Evolutionary conservation across 176 grass and related monocot genomes (phyloP).

Genomic region (Triticum urartu): DNA sequence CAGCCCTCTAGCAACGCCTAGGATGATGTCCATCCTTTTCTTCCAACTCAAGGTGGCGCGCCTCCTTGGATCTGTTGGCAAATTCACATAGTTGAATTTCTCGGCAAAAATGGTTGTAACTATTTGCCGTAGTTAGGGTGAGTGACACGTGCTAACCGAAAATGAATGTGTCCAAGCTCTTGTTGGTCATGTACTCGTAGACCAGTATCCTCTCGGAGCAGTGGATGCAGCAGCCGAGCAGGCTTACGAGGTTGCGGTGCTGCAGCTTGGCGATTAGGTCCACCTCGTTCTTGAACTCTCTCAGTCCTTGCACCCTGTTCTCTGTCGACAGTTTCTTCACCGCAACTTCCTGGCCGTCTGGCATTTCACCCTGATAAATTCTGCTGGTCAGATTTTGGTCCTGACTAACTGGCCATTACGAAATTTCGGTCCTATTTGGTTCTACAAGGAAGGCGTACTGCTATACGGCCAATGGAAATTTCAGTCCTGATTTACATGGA

Average conservation of each 20-base stretch:
- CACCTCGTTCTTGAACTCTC: constrained; percentile 53
- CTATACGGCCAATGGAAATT: not conserved
- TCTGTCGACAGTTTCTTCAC: no score
- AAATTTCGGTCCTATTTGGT: not conserved
- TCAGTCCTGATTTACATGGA: not conserved
- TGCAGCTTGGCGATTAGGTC: constrained; percentile 92
- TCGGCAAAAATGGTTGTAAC: not conserved
- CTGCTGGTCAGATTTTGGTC: not conserved
- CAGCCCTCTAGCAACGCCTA: constrained; percentile 44
- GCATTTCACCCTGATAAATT: not conserved
- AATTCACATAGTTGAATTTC: not conserved
- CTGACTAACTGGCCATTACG: no score
- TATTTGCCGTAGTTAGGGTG: not conserved
- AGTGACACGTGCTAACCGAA: constrained; percentile 20
- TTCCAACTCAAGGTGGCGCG: constrained; percentile 35
- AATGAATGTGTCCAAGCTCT: no score
- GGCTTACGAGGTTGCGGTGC: constrained; percentile 61
- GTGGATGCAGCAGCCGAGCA: no score
- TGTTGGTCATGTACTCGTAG: no score
- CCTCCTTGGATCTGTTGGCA: constrained; percentile 35
- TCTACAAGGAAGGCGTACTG: not conserved
- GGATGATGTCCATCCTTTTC: constrained; percentile 53
- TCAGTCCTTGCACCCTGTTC: no score
- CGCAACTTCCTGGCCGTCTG: no score
- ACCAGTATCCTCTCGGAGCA: no score